Evolutionary conservation across 192 early-diverging fungal genomes (phyloP).

Genomic region (Entomortierella chlamydospora): DNA sequence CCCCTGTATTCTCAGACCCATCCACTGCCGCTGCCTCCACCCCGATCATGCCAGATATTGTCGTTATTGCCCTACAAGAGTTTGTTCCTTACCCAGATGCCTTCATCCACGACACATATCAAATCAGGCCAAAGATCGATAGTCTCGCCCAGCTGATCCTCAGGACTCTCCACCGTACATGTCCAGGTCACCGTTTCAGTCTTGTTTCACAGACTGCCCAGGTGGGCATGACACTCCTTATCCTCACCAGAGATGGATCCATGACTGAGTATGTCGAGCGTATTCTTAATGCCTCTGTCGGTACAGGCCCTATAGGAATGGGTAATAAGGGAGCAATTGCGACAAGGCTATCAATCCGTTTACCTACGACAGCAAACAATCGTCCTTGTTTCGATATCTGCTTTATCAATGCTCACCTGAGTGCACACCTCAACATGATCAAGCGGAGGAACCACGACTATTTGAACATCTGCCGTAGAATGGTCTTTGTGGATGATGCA

Average conservation of each 20-base stretch:
- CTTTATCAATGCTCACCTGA: conserved; percentile 55
- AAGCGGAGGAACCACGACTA: conserved; percentile 51
- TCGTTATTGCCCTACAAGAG: conserved; percentile 60
- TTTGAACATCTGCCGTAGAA: conserved; percentile 31
- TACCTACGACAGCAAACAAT: conserved; percentile 1
- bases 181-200: conserved; percentile 43
- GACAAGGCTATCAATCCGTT: conserved; percentile 31
- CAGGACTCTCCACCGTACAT: conserved; percentile 38
- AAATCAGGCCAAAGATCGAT: conserved; percentile 23
- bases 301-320: conserved; percentile 44
- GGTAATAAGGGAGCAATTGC: conserved; percentile 60
- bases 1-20: background rate
- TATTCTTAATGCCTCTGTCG: conserved; percentile 33
- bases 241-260: conserved; percentile 47
- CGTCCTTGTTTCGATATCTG: conserved; percentile 42
- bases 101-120: conserved; percentile 37
- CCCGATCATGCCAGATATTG: conserved; percentile 54
- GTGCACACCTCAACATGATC: conserved; percentile 47
- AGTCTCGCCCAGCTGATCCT: conserved; percentile 39
- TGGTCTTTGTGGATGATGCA: conserved; percentile 38
- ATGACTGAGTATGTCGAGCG: conserved; percentile 34
- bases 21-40: background rate
- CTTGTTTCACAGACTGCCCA: conserved; percentile 28
- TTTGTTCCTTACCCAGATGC: conserved; percentile 50
- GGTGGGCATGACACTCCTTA: conserved; percentile 53